Evolutionary conservation across 2,329 filamentous ascomycete species (phyloP), one percentile per base, ranked within the genome.

Genomic region (Pestalotiopsis fici): DNA sequence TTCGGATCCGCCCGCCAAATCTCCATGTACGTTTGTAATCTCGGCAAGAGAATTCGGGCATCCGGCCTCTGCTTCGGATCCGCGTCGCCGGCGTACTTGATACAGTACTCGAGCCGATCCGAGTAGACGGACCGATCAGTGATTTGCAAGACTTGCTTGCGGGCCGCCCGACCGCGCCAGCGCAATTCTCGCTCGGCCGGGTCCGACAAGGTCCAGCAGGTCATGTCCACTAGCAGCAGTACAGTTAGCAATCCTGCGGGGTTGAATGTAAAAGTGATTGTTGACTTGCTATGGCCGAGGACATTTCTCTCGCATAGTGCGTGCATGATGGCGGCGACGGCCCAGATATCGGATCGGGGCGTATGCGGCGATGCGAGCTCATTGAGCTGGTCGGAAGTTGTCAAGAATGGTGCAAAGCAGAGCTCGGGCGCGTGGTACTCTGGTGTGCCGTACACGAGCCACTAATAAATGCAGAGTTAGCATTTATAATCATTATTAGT

Each of bases 391-490:
- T 64, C 55, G 5, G 35, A 9, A 2, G 43, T 37, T 1, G 37
- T 27, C 21, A 69, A 69, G 21, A 37, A 64, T 2, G 70, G 71
- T 55, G 69, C 62, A 61, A 71, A 71, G 25, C 57, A 59, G 3
- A 72, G 66, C 39, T 72, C 71, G 7, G 70, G 71, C 31, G 70
- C 68, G 56, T 69, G 68, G 63, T 68, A 69, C 55, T 71, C 69
- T 54, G 60, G 35, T 13, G 64, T 70, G 27, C 67, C 69, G n/a
- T 21, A 35, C 3, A 47, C 31, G 23, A 15, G 47, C 25, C 54
- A 66, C 23, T 50, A 3, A 18, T 21, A 50, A 9, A 43, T n/a
- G n/a, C n/a, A n/a, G n/a, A n/a, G n/a, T n/a, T n/a, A n/a, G n/a
- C n/a, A n/a, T n/a, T n/a, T n/a, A n/a, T n/a, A n/a, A n/a, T n/a